Base-by-base conservation (phyloP, 2,329 filamentous ascomycete species). In the Cladosporium sp. region DNA sequence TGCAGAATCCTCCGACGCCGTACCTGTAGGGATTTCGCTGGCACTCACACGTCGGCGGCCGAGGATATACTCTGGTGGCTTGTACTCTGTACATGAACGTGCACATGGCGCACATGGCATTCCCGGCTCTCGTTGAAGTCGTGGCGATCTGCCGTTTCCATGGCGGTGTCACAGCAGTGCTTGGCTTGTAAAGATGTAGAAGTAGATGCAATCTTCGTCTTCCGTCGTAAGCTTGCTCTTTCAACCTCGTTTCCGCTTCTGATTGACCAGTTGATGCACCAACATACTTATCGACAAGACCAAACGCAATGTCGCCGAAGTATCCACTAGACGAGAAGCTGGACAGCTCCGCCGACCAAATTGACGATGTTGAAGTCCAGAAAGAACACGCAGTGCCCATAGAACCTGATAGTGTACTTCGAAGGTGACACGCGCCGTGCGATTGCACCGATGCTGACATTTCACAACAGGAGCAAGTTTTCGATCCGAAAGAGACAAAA, bases 401-500 rank as follows among this genome's bases (percentile, higher is more conserved):
- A 34, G 30, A 34, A 8, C 2, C 30, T 34, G 30, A 34, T 9
- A 34, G 9, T 12, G 30, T 34, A 2, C 30, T 3, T 12, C 30
- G 30, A 34, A 34, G 4, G 9, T 8, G 11, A 34, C 11, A 3
- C 2, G 2, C 30, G 30, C 30, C 9, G 11, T 8, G 5, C 38
- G 3, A 11, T 2, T 40, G 3, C 7, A 40, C 38, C 14, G 7
- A 14, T 3, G 14, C 14, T 40, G 38, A 40, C 38, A 17, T 8
- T 3, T 12, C 30, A 15, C 30, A 45, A 8, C 39, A 55, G 15
- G 52, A 55, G 40, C 52, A 30, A 11, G 52, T 42, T 1, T 47
- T 61, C 28, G 54, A 63, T 30, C 45, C 56, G 1, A 47, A 54
- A 19, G 50, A 59, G 25, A 78, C 81, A 57, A 78, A 75, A 63